Base-by-base conservation (phyloP, 352 stramenopile species). In the Phytopythium kandeliae region DNA sequence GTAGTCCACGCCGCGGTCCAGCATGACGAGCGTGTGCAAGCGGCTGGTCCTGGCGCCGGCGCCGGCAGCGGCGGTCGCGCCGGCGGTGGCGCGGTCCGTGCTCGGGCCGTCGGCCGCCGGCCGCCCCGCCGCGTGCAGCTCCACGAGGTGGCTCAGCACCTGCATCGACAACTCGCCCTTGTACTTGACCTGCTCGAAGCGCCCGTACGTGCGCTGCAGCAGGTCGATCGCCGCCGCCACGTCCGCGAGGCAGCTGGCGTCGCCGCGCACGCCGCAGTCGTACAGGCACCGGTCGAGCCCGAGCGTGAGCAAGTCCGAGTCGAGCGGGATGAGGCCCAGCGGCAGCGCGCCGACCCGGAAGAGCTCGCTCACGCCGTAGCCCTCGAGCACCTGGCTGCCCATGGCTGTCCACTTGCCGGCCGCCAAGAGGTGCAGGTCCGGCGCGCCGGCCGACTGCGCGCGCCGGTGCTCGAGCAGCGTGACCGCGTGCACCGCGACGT, bases 151-250 rank as follows among this genome's bases (percentile, higher is more conserved):
- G 21, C 86, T 75, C 19, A 85, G 55, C 22, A 90, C 74, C 9
- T 82, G 63, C 63, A 82, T 86, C 11, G 77, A 67, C 33, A 89
- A 49, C 35, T 90, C 74, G 11, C 81, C 81, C 49, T 92, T 92
- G 65, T 85, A 86, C 52, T 92, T 87, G 54, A 92, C 85, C n/a
- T 71, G 59, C 17, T 62, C 46, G 36, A 90, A 87, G 16, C 57
- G 57, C 0, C 76, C 81, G 28, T 85, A 87, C 7, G 77, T 26
- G 15, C 74, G 56, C 47, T 92, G 78, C 13, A 90, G 36, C 35
- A 77, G 51, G 33, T 77, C 55, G 19, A 92, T 55, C 21, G 76
- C 76, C 0, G 58, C 33, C 6, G 75, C 78, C 26, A 73, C 54
- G 49, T 87, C 75, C 13, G 74, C 57, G 17, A 89, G 59, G 21